Conservation (phyloP, 805 yeast species). For the Komagataella pastoris region DNA sequence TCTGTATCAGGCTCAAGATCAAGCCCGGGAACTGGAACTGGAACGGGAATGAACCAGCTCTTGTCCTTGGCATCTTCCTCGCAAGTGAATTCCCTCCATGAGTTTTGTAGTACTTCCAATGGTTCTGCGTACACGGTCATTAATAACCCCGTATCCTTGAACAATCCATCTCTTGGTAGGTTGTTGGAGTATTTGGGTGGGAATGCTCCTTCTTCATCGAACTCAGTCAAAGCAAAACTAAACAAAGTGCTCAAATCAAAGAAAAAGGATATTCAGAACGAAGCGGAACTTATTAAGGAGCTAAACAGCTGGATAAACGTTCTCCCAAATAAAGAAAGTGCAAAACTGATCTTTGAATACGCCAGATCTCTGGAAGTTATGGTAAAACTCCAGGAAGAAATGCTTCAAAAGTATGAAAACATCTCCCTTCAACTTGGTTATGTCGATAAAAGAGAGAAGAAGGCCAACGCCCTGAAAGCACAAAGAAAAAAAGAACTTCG, state of each 20-base stretch:
- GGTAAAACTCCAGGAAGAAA: constrained; percentile 19
- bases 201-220: constrained; percentile 10
- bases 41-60: neutral
- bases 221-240: constrained; percentile 19
- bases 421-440: constrained; percentile 28
- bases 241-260: constrained; percentile 24
- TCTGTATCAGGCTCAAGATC: neutral
- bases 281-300: constrained; percentile 25
- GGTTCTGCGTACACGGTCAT: neutral
- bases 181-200: constrained; percentile 1
- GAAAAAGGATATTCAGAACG: constrained; percentile 20
- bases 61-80: neutral
- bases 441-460: constrained; percentile 36
- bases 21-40: neutral
- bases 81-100: neutral
- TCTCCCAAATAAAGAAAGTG: constrained; percentile 25
- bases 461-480: constrained; percentile 24
- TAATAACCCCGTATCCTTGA: neutral
- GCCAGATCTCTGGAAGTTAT: constrained; percentile 24
- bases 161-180: neutral
- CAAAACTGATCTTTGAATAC: constrained; percentile 24
- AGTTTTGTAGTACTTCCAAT: neutral
- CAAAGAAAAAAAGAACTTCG: constrained; percentile 23
- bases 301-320: constrained; percentile 26
- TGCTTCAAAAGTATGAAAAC: constrained; percentile 27